Evolutionary conservation across 2,329 filamentous ascomycete genomes (phyloP).

Genomic region (Pyricularia sp.): DNA sequence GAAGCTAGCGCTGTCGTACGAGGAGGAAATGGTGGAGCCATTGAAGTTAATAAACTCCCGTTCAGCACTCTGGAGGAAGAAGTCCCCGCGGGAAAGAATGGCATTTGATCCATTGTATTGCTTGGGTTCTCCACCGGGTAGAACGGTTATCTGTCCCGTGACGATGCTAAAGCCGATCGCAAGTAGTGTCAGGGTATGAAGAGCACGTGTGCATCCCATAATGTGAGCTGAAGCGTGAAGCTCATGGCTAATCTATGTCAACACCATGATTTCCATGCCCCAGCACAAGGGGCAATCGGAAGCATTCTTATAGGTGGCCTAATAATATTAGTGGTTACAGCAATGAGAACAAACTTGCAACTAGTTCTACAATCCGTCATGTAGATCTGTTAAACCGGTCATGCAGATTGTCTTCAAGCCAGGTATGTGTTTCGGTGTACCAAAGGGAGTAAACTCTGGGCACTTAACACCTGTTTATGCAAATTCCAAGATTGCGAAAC

Average conservation of each 20-base stretch:
- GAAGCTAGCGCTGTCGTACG: background rate
- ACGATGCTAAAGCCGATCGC: background rate
- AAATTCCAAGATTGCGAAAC: too few relatives aligned
- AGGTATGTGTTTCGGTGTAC: background rate
- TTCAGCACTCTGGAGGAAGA: slow-evolving; percentile 10
- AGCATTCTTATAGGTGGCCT: background rate
- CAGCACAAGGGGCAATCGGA: background rate
- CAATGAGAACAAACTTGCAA: background rate
- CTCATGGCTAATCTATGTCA: background rate
- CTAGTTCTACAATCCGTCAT: background rate
- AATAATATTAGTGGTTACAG: background rate
- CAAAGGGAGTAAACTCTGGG: background rate
- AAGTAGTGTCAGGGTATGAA: background rate
- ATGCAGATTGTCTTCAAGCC: background rate
- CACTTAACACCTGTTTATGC: background rate
- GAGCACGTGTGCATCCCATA: background rate
- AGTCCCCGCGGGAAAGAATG: slow-evolving; percentile 7
- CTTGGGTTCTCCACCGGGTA: slow-evolving; percentile 13
- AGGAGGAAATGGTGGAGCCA: slow-evolving; percentile 4
- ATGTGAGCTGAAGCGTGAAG: background rate
- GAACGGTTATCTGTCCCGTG: slow-evolving; percentile 7
- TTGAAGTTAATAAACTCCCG: slow-evolving; percentile 11
- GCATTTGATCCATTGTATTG: slow-evolving; percentile 2
- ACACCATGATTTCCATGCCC: background rate
- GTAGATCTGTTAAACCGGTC: background rate